A percentile compares a stretch with the other conserved stretches of the same genome.
Conservation (phyloP, 192 early-diverging fungal species). For the Phycomyces blakesleeanus region DNA sequence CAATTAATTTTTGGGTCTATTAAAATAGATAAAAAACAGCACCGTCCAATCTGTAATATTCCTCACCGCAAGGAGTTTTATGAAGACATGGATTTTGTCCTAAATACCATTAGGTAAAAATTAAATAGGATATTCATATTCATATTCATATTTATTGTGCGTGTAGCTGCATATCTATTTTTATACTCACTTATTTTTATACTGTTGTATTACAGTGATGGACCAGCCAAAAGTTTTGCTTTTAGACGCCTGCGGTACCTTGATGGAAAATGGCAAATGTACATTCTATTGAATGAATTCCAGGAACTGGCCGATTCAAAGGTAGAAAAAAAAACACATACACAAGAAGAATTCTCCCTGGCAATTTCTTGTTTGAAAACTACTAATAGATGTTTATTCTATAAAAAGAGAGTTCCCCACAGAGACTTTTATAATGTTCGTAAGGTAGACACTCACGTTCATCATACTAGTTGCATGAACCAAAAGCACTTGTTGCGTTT, state of each 20-base stretch:
- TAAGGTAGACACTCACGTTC: constrained; percentile 96
- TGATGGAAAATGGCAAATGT: constrained; percentile 92
- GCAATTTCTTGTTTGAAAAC: too few relatives aligned
- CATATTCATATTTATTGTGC: too few relatives aligned
- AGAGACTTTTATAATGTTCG: constrained; percentile 97
- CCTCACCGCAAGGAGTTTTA: constrained; percentile 64
- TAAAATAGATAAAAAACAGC: not conserved
- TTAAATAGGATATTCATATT: too few relatives aligned
- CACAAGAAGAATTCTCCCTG: not conserved
- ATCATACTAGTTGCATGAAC: constrained; percentile 92
- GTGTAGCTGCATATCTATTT: constrained; percentile 15
- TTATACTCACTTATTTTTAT: not conserved
- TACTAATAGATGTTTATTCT: too few relatives aligned
- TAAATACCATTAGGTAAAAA: constrained; percentile 58
- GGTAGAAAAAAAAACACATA: constrained; percentile 26
- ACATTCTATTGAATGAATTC: constrained; percentile 87
- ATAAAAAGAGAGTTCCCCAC: constrained; percentile 84
- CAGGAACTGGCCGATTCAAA: constrained; percentile 91
- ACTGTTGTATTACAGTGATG: constrained; percentile 43
- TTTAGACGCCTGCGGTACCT: constrained; percentile 86
- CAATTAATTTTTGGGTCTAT: not conserved
- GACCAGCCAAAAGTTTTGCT: constrained; percentile 90
- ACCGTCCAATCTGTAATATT: constrained; percentile 15
- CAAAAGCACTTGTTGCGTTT: constrained; percentile 93
- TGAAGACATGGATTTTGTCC: constrained; percentile 77